Percentiles rank a stretch among this genome's conserved stretches.
phyloP scores from a whole-genome alignment of 1,284 basidiomycete species.

The Malassezia nana region DNA sequence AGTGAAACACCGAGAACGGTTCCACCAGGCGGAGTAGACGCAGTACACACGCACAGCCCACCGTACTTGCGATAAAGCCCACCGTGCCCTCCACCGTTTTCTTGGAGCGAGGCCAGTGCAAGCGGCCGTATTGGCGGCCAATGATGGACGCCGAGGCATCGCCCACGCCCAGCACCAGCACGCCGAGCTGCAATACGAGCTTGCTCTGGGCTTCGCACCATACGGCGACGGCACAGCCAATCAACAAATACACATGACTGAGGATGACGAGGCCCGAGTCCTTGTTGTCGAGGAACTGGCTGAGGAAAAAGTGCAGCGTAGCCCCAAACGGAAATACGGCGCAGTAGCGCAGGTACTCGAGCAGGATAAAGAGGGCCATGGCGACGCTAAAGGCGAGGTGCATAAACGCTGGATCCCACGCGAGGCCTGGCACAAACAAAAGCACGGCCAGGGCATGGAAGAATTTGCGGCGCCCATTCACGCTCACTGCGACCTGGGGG shows the following conservation, averaged over 20 bases:
- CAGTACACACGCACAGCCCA: constrained; percentile 61
- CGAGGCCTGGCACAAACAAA: constrained; percentile 90
- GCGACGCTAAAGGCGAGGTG: constrained; percentile 78
- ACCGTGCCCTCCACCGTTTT: constrained; percentile 87
- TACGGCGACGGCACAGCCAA: constrained; percentile 80
- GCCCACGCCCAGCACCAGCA: constrained; percentile 79
- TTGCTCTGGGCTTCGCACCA: constrained; percentile 68
- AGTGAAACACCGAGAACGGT: constrained; percentile 18
- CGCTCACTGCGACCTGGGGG: constrained; percentile 52
- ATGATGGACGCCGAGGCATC: constrained; percentile 89
- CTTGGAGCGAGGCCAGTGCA: constrained; percentile 71
- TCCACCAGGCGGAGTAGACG: constrained; percentile 56
- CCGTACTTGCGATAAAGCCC: constrained; percentile 68
- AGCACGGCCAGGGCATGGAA: constrained; percentile 91
- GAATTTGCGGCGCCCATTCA: constrained; percentile 93
- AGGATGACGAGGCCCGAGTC: constrained; percentile 92
- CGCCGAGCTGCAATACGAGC: constrained; percentile 65
- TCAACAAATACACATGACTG: constrained; percentile 91
- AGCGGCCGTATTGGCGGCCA: constrained; percentile 68
- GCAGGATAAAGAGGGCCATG: constrained; percentile 43
- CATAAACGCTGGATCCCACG: constrained; percentile 85
- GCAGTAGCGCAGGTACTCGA: constrained; percentile 63
- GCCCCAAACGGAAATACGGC: constrained; percentile 94
- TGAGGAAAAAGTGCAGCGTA: constrained; percentile 82
- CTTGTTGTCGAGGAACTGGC: constrained; percentile 87